Percentiles rank a stretch among this genome's conserved stretches.
phyloP scores from a whole-genome alignment of 2,329 filamentous ascomycete species.

The Tolypocladium ophioglossoides region DNA sequence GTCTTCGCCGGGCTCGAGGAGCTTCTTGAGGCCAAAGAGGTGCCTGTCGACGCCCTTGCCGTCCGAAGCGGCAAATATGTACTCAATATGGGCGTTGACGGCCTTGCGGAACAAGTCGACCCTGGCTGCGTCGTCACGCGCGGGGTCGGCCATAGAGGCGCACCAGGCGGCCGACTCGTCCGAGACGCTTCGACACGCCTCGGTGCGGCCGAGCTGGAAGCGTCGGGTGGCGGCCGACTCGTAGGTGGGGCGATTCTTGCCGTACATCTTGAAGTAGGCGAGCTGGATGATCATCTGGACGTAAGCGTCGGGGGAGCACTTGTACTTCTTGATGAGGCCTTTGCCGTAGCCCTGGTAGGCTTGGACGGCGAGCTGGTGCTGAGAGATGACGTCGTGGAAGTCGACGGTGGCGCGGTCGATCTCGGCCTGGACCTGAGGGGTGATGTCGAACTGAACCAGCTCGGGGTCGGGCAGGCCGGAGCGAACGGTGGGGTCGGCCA shows the following conservation, averaged over 20 bases:
- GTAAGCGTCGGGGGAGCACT: slow-evolving; percentile 93
- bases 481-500: slow-evolving; percentile 66
- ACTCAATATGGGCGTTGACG: slow-evolving; percentile 72
- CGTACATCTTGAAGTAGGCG: slow-evolving; percentile 98
- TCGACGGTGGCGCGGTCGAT: slow-evolving; percentile 70
- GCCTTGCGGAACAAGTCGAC: slow-evolving; percentile 74
- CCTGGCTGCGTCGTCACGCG: slow-evolving; percentile 51
- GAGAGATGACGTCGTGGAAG: slow-evolving; percentile 70
- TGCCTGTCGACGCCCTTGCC: slow-evolving; percentile 93
- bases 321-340: slow-evolving; percentile 98
- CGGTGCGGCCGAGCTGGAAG: slow-evolving; percentile 93
- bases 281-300: slow-evolving; percentile 98
- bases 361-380: slow-evolving; percentile 88
- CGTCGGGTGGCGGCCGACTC: slow-evolving; percentile 90
- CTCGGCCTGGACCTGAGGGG: slow-evolving; percentile 60
- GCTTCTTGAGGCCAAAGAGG: slow-evolving; percentile 93
- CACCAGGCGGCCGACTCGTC: slow-evolving; percentile 90
- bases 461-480: slow-evolving; percentile 76
- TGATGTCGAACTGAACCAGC: slow-evolving; percentile 68
- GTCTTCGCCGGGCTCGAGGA: slow-evolving; percentile 70
- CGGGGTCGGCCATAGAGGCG: slow-evolving; percentile 67
- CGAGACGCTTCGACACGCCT: slow-evolving; percentile 87
- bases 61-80: slow-evolving; percentile 80
- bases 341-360: slow-evolving; percentile 97
- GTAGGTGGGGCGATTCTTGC: slow-evolving; percentile 94